These are phyloP conservation scores for Neurospora cerealis DNA, from an alignment of 495 filamentous ascomycete genomes.

Conservation along the genomic window DNA sequence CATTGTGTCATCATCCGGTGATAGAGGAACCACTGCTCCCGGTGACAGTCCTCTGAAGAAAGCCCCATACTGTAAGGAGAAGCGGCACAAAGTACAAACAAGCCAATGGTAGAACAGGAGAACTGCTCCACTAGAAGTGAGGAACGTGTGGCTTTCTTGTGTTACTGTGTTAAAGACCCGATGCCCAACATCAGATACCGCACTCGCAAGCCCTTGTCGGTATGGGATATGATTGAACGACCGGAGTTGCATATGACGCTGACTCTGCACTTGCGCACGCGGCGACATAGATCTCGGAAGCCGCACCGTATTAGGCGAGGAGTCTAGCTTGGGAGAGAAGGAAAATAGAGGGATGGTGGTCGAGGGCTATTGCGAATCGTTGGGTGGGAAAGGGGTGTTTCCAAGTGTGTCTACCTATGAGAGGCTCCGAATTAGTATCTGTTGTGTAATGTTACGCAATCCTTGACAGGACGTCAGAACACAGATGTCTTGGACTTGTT, in stretches of 20 bases:
- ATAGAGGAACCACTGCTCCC: neutral
- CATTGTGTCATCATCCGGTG: neutral
- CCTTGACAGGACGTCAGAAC: neutral
- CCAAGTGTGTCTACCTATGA: neutral
- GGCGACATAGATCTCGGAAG: neutral
- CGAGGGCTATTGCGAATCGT: neutral
- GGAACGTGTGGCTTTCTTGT: neutral
- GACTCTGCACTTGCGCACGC: neutral
- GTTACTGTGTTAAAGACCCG: neutral
- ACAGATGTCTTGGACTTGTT: neutral
- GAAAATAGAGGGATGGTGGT: neutral
- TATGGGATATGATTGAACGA: neutral
- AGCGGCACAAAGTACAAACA: neutral
- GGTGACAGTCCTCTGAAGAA: neutral
- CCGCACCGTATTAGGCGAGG: neutral
- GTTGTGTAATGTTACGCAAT: neutral
- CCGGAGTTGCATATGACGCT: neutral
- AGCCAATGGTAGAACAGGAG: neutral
- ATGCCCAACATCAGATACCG: conserved; percentile 5
- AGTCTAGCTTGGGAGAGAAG: neutral
- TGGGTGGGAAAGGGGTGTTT: neutral
- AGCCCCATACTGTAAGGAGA: neutral
- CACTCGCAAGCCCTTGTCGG: neutral
- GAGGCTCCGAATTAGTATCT: neutral
- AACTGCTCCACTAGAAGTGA: neutral